Evolutionary conservation across 345 rosid genomes (phyloP), one percentile per base, ranked within the genome.

Genomic region (Barbarea vulgaris): DNA sequence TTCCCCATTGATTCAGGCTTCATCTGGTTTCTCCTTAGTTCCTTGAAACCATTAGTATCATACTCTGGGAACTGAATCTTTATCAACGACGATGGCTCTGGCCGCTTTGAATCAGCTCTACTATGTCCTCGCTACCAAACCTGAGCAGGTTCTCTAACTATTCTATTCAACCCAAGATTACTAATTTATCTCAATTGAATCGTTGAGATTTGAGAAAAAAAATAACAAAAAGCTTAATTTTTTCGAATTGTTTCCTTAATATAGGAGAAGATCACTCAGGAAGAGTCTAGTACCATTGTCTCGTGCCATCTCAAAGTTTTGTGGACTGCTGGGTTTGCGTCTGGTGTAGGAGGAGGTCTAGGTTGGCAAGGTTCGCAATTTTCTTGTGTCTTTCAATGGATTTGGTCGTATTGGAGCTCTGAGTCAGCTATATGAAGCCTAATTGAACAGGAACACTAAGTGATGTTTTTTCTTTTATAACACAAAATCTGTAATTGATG

Each of bases 281-380:
- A 70, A 64, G 76, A 77, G 72, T 7, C 65, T 51, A 28, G 22
- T 48, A 12, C 57, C 4, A 70, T 77, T 47, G 13, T 57, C 28
- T 36, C 72, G 12, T 77, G 80, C 61, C 76, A 77, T 64, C 31
- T 56, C 72, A 70, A 70, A 64, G 67, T 13, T 28, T 48, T 64
- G 55, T 37, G 62, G 67, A 70, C 72, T 28, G 60, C 80, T 77
- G 76, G 80, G 13, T 19, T 77, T 56, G 76, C 76, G 1, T 71
- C 80, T 70, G 72, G 76, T 70, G 30, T 71, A 14, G 80, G 67
- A 10, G 76, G 47, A 17, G 80, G 80, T 64, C 48, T 77, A 57
- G 60, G 27, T 37, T 77, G 72, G 76, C 67, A 47, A 77, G 80
- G 80, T 77, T 56, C 21, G 79, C 67, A 2, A 4, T 51, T 10